These are phyloP conservation scores for Aurifilum marmelostoma DNA, from an alignment of 2,329 filamentous ascomycete species.

Conservation along the genomic window DNA sequence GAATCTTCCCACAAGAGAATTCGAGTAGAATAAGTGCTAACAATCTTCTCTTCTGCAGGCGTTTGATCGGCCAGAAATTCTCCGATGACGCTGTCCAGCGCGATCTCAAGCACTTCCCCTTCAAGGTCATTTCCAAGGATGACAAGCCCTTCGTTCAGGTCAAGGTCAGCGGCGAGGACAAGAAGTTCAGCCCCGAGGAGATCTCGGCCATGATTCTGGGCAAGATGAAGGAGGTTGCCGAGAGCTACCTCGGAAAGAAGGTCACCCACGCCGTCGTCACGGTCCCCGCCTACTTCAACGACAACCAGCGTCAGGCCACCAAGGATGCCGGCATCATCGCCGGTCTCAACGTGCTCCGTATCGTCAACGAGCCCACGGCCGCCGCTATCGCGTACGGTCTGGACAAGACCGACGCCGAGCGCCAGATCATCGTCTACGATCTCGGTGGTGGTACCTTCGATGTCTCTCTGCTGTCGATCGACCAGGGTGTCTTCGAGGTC, in stretches of 20 bases:
- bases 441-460: conserved; percentile 93
- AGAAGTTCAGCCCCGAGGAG: conserved; percentile 80
- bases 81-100: conserved; percentile 83
- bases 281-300: conserved; percentile 97
- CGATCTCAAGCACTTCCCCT: conserved; percentile 98
- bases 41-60: conserved; percentile 51
- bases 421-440: conserved; percentile 92
- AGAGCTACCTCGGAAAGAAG: conserved; percentile 79
- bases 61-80: conserved; percentile 84
- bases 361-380: conserved; percentile 95
- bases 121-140: conserved; percentile 87
- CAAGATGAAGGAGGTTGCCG: conserved; percentile 85
- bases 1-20: background rate
- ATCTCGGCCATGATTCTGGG: conserved; percentile 79
- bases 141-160: conserved; percentile 87
- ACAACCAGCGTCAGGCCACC: conserved; percentile 94
- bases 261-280: conserved; percentile 89
- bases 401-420: conserved; percentile 81
- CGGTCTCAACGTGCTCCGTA: conserved; percentile 91
- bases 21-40: background rate
- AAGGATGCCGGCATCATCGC: conserved; percentile 94
- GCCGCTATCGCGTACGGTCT: conserved; percentile 94
- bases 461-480: conserved; percentile 90
- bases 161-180: conserved; percentile 64
- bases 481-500: conserved; percentile 92